Conservation (phyloP, 768 basidiomycete species). For the Mycena belliarum region DNA sequence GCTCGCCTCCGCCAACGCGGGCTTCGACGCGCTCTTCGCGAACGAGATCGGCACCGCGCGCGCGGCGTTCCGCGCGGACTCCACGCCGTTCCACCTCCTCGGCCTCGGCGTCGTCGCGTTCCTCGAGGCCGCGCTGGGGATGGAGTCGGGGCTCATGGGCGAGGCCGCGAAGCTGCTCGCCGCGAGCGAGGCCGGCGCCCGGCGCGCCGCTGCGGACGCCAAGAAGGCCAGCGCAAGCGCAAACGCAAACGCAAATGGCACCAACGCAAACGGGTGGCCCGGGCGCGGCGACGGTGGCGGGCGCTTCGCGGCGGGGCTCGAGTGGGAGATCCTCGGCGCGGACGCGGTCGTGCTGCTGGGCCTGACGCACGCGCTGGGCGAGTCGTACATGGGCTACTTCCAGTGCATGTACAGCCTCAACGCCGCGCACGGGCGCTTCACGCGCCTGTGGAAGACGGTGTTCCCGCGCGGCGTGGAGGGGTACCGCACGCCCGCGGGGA, state of each 20-base stretch:
- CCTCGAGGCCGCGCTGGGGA: conserved; percentile 76
- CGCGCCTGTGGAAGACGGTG: conserved; percentile 69
- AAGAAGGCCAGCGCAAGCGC: neutral
- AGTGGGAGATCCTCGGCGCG: conserved; percentile 77
- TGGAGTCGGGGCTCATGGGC: conserved; percentile 70
- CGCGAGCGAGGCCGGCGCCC: conserved; percentile 61
- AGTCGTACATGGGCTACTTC: conserved; percentile 79
- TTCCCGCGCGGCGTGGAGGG: conserved; percentile 58
- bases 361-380: conserved; percentile 72
- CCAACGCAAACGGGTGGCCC: neutral
- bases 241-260: neutral
- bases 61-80: conserved; percentile 37
- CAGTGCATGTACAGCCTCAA: conserved; percentile 64
- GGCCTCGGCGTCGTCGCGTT: conserved; percentile 56
- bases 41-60: conserved; percentile 64
- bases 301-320: conserved; percentile 61
- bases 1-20: conserved; percentile 39
- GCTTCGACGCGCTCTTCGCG: conserved; percentile 69
- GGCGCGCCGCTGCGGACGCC: conserved; percentile 41
- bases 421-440: conserved; percentile 74
- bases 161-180: conserved; percentile 61
- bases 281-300: conserved; percentile 26
- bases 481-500: too few species aligned
- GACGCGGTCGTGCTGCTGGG: conserved; percentile 74
- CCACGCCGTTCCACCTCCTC: too few species aligned